A percentile compares a stretch with the other conserved stretches of the same genome.
These are phyloP conservation scores for Metschnikowia lunata DNA, from an alignment of 805 yeast genomes.

Conservation along the genomic window DNA sequence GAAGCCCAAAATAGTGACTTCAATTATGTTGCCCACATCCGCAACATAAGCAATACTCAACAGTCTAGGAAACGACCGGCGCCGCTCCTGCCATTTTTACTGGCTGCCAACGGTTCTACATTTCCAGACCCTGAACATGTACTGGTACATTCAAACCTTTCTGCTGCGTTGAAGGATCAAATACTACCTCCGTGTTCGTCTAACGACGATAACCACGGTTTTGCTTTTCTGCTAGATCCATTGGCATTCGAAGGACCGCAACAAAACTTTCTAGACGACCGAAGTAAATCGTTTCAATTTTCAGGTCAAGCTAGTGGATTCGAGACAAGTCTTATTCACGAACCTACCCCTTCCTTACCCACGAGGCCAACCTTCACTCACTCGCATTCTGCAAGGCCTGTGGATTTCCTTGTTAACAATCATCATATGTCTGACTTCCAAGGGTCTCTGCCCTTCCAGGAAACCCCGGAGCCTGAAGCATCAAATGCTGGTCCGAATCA, in stretches of 20 bases:
- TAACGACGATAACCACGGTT: constrained; percentile 7
- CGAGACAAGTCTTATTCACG: neutral
- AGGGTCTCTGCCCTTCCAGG: constrained; percentile 6
- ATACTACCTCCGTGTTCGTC: neutral
- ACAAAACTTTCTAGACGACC: constrained; percentile 28
- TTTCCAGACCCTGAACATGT: constrained; percentile 2
- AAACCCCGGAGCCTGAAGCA: constrained; percentile 4
- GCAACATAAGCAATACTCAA: constrained; percentile 45
- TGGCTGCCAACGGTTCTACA: constrained; percentile 2
- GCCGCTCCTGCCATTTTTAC: constrained; percentile 17
- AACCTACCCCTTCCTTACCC: constrained; percentile 4
- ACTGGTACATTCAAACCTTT: constrained; percentile 14
- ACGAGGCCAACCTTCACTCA: constrained; percentile 5
- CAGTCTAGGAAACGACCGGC: constrained; percentile 17
- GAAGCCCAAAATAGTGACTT: constrained; percentile 54
- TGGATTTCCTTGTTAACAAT: constrained; percentile 3
- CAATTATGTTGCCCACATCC: constrained; percentile 62
- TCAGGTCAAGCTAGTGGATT: neutral
- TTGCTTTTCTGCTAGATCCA: constrained; percentile 41
- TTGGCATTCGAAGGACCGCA: constrained; percentile 38
- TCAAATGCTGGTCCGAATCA: constrained; percentile 4
- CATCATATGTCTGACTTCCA: neutral
- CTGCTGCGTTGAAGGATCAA: constrained; percentile 17
- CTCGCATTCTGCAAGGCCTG: constrained; percentile 6
- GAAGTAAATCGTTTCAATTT: constrained; percentile 3